Base-by-base conservation (phyloP, 257 asterid species). In the Eustoma russellianum region DNA sequence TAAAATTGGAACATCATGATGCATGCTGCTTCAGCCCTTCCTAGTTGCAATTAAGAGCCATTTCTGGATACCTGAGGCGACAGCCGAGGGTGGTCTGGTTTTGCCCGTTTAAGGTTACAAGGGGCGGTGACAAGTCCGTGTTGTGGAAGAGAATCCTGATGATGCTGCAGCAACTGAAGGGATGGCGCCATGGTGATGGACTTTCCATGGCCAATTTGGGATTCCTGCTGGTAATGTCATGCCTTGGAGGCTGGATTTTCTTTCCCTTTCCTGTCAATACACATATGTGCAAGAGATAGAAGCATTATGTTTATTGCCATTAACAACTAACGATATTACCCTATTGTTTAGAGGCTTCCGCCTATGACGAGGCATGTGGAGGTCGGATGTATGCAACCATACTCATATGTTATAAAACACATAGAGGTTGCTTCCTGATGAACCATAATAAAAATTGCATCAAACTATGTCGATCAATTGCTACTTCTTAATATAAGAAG, bases 91-190 rank as follows among this genome's bases (percentile, higher is more conserved):
- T 53, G 38, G 72, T 57, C 79, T 72, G 38, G 70, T 35, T 55
- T 55, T 70, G 60, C 81, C 55, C 18, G 75, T 57, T 41, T 43
- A 68, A 49, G 13, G 78, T 62, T 59, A 68, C 57, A 60, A 74
- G 68, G 24, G 82, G 34, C 65, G 57, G 62, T 17, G 79, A 55
- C 62, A 57, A 71, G 6, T 65, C 65, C 52, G 75, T 24, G 14
- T 77, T 49, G 67, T 38, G 54, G 93, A 67, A 69, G 95, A 79
- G 94, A 83, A 83, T 86, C 94, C 91, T 83, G 95, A 83, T 86
- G 95, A 83, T 86, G 94, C 95, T 86, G 94, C 94, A 59, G 95
- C 43, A 38, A 17, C 50, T 2, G 60, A 55, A 12, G 60, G 13
- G 17, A 41, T 41, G 2, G 5, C 17, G n/a, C 40, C 38, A 13